phyloP scores from a whole-genome alignment of 495 filamentous ascomycete genomes.

The Tuber aestivum region DNA sequence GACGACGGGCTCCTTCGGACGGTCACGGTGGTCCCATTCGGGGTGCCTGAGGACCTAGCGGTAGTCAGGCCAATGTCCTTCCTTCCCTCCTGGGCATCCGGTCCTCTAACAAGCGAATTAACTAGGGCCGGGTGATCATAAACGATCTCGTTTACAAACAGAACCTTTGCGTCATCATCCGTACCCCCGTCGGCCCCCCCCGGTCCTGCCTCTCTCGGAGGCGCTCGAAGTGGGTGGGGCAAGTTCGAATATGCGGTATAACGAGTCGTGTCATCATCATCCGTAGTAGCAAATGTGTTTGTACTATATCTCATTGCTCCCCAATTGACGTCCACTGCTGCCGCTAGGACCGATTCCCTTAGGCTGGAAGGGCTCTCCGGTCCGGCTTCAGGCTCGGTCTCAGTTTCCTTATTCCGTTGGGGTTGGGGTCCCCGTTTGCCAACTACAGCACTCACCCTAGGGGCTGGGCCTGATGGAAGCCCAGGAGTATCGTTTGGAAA shows the following conservation, averaged over 20 bases:
- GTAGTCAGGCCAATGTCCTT: constrained; percentile 27
- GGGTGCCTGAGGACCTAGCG: constrained; percentile 18
- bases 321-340: constrained; percentile 14
- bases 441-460: constrained; percentile 21
- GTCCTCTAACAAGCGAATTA: constrained; percentile 21
- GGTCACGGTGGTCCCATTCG: constrained; percentile 14
- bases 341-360: constrained; percentile 12
- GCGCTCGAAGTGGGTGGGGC: constrained; percentile 26
- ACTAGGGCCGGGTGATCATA: constrained; percentile 32
- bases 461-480: constrained; percentile 25
- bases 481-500: constrained; percentile 3
- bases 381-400: neutral
- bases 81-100: neutral
- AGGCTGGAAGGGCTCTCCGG: constrained; percentile 12
- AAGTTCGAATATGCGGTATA: constrained; percentile 29
- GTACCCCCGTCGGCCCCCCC: neutral
- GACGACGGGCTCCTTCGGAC: constrained; percentile 29
- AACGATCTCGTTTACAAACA: constrained; percentile 35
- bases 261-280: constrained; percentile 36
- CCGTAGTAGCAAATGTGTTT: constrained; percentile 27
- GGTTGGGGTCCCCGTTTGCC: constrained; percentile 2
- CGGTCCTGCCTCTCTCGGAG: constrained; percentile 13
- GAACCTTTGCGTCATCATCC: constrained; percentile 30
- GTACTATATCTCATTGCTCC: constrained; percentile 12
- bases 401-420: neutral